A percentile compares a stretch with the other conserved stretches of the same genome.
phyloP scores from a whole-genome alignment of 306 rosid genomes.

The Potentilla sterilis region DNA sequence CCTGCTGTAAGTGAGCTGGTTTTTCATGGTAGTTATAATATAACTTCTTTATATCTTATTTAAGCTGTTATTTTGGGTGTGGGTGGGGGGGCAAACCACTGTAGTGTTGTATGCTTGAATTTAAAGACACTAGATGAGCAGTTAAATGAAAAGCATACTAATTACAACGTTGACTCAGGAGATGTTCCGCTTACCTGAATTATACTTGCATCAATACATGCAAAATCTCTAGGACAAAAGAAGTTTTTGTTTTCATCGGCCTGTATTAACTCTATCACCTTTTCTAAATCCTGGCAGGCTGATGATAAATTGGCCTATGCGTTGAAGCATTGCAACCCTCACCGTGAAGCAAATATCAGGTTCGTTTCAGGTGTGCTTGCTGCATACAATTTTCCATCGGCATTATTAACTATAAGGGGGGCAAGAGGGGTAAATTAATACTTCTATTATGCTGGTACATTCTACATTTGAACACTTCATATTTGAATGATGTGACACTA shows the following conservation, averaged over 20 bases:
- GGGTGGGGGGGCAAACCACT: neutral
- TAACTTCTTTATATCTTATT: neutral
- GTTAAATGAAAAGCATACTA: neutral
- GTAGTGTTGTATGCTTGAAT: neutral
- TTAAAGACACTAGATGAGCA: neutral
- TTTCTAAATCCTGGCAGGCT: conserved; percentile 64
- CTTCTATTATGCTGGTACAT: neutral
- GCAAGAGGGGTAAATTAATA: neutral
- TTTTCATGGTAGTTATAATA: conserved; percentile 16
- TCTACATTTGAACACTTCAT: neutral
- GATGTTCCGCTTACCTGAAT: conserved; percentile 14
- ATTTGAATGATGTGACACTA: neutral
- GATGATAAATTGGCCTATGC: conserved; percentile 90
- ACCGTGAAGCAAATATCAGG: conserved; percentile 88
- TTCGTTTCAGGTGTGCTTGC: conserved; percentile 57
- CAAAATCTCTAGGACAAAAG: conserved; percentile 3
- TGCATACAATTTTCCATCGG: conserved; percentile 34
- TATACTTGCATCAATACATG: neutral
- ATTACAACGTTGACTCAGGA: conserved; percentile 1
- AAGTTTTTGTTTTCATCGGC: neutral
- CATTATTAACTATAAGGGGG: conserved; percentile 16
- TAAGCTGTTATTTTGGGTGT: neutral
- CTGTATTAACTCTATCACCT: conserved; percentile 19
- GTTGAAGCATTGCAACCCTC: conserved; percentile 79
- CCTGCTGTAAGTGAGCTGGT: conserved; percentile 68